These are phyloP conservation scores for Gossypium lobatum DNA, from an alignment of 441 rosid genomes.

Conservation along the genomic window DNA sequence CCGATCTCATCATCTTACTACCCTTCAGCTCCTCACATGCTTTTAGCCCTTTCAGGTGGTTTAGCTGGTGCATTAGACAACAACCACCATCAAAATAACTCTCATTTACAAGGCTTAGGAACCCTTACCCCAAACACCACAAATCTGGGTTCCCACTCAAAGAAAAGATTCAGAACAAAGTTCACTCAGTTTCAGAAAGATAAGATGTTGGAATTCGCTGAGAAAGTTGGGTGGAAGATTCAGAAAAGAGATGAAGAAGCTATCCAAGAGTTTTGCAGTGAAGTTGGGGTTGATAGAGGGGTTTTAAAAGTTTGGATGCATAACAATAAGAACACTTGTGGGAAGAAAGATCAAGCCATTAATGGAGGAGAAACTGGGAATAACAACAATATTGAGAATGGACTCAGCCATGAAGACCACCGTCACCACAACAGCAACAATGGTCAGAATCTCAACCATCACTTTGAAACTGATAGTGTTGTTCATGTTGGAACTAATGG, in stretches of 20 bases:
- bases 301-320: slow-evolving; percentile 97
- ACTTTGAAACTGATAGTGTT: slow-evolving; percentile 41
- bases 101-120: not conserved
- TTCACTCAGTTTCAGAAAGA: slow-evolving; percentile 74
- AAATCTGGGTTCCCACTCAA: slow-evolving; percentile 19
- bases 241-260: slow-evolving; percentile 65
- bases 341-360: slow-evolving; percentile 28
- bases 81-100: slow-evolving; percentile 1
- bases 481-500: slow-evolving; percentile 49
- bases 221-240: slow-evolving; percentile 79
- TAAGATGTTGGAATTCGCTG: slow-evolving; percentile 71
- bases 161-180: slow-evolving; percentile 65
- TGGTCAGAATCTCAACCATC: slow-evolving; percentile 25
- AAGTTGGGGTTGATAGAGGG: slow-evolving; percentile 56
- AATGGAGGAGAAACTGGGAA: slow-evolving; percentile 10
- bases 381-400: not conserved
- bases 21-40: slow-evolving; percentile 72
- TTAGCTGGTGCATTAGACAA: slow-evolving; percentile 14
- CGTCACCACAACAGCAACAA: slow-evolving; percentile 6
- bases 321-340: slow-evolving; percentile 70
- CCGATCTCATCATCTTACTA: slow-evolving; percentile 88
- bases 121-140: not conserved
- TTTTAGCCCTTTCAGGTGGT: slow-evolving; percentile 68
- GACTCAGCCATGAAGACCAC: not conserved
- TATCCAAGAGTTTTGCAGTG: slow-evolving; percentile 52